These are phyloP conservation scores for Candida anglica DNA, from an alignment of 805 yeast genomes.

Conservation along the genomic window DNA sequence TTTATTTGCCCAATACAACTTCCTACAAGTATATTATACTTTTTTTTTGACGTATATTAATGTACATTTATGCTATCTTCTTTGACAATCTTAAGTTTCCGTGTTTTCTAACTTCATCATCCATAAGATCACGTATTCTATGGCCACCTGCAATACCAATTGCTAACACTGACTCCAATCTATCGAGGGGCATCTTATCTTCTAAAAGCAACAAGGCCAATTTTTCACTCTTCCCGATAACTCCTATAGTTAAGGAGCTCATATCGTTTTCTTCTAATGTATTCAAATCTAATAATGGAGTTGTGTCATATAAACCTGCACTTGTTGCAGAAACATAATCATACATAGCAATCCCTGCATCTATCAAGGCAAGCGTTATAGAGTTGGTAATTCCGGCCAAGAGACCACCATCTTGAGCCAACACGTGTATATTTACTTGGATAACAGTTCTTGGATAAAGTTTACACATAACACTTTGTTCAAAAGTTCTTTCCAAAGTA, in stretches of 20 bases:
- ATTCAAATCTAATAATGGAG: conserved; percentile 78
- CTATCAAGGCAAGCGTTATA: conserved; percentile 82
- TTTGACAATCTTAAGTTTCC: conserved; percentile 58
- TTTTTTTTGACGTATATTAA: background rate
- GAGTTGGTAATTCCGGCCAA: conserved; percentile 79
- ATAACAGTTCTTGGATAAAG: conserved; percentile 82
- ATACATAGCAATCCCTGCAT: conserved; percentile 92
- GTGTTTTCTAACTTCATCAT: conserved; percentile 71
- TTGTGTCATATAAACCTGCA: conserved; percentile 74
- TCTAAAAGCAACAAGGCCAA: conserved; percentile 74
- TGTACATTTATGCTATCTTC: conserved; percentile 1
- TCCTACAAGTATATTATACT: background rate
- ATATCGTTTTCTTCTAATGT: conserved; percentile 80
- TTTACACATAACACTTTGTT: conserved; percentile 67
- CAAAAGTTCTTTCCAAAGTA: conserved; percentile 64
- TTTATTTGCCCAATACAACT: too few species aligned
- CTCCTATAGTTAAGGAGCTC: conserved; percentile 77
- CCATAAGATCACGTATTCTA: conserved; percentile 80
- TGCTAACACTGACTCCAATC: conserved; percentile 68
- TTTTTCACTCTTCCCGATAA: conserved; percentile 78
- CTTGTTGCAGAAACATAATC: conserved; percentile 82
- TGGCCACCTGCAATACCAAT: conserved; percentile 87
- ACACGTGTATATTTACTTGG: conserved; percentile 68
- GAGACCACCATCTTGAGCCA: conserved; percentile 89
- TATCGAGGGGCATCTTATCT: conserved; percentile 80